Evolutionary conservation across 2,329 filamentous ascomycete genomes (phyloP).

Genomic region (Hymenoscyphus infarciens): DNA sequence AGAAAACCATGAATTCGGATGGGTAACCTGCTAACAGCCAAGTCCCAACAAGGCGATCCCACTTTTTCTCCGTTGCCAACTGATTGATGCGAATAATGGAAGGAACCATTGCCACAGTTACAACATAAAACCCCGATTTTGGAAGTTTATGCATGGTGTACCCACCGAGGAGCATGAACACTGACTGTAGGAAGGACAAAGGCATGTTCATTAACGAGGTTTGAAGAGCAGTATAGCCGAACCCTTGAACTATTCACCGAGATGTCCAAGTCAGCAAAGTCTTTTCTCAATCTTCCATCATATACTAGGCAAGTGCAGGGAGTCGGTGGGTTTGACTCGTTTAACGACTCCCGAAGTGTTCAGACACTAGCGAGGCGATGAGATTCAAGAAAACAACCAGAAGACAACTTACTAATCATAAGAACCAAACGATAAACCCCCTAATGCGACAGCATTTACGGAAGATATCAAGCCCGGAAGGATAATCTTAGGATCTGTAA

Average conservation of each 20-base stretch:
- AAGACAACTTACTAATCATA: slow-evolving; percentile 32
- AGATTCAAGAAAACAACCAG: not conserved
- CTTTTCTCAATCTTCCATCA: not conserved
- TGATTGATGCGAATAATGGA: slow-evolving; percentile 35
- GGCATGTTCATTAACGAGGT: slow-evolving; percentile 54
- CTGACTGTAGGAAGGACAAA: slow-evolving; percentile 19
- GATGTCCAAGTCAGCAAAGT: not conserved
- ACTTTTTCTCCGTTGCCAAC: slow-evolving; percentile 29
- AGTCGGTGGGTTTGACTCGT: not conserved
- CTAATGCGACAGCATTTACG: slow-evolving; percentile 22
- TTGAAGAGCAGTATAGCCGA: slow-evolving; percentile 37
- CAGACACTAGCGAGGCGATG: not conserved
- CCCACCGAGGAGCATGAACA: slow-evolving; percentile 23
- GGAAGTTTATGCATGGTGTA: slow-evolving; percentile 23
- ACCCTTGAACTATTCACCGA: slow-evolving; percentile 30
- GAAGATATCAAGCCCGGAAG: slow-evolving; percentile 23
- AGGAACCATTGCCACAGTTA: slow-evolving; percentile 31
- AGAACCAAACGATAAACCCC: slow-evolving; percentile 34
- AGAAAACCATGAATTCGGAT: slow-evolving; percentile 43
- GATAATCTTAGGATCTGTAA: slow-evolving; percentile 40
- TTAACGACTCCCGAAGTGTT: not conserved
- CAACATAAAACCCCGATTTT: slow-evolving; percentile 33
- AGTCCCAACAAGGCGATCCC: slow-evolving; percentile 35
- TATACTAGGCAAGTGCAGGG: not conserved
- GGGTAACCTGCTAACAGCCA: slow-evolving; percentile 35